These are phyloP conservation scores for Aspergillus cavernicola DNA, from an alignment of 495 filamentous ascomycete genomes.

Conservation along the genomic window DNA sequence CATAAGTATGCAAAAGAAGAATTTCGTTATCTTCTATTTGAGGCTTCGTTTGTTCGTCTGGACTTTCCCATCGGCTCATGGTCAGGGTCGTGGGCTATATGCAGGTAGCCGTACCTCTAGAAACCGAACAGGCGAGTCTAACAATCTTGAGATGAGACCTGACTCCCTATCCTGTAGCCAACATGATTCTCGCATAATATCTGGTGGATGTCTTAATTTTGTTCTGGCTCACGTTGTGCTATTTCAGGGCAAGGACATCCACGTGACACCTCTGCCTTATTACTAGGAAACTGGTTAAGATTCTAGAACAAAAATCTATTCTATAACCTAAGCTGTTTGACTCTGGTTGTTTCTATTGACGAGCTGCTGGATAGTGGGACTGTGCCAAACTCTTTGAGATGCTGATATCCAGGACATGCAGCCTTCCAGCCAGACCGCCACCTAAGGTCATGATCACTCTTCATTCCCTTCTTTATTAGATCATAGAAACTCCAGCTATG, in stretches of 20 bases:
- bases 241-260: constrained; percentile 14
- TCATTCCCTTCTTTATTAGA: background rate
- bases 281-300: background rate
- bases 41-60: too few species aligned
- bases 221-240: too few species aligned
- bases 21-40: too few species aligned
- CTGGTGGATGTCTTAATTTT: too few species aligned
- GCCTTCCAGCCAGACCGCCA: background rate
- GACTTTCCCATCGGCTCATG: too few species aligned
- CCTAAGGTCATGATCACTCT: background rate
- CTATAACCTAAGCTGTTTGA: background rate
- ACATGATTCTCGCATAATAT: too few species aligned
- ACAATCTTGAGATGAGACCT: too few species aligned
- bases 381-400: background rate
- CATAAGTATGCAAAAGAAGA: too few species aligned
- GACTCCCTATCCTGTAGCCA: too few species aligned
- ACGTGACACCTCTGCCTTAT: constrained; percentile 9
- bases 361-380: background rate
- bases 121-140: background rate
- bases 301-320: background rate
- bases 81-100: too few species aligned
- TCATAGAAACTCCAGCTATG: background rate
- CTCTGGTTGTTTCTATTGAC: background rate
- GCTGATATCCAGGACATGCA: constrained; percentile 1
- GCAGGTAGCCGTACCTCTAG: too few species aligned